Base-by-base conservation (phyloP, 495 filamentous ascomycete species). In the Choiromyces venosus region DNA sequence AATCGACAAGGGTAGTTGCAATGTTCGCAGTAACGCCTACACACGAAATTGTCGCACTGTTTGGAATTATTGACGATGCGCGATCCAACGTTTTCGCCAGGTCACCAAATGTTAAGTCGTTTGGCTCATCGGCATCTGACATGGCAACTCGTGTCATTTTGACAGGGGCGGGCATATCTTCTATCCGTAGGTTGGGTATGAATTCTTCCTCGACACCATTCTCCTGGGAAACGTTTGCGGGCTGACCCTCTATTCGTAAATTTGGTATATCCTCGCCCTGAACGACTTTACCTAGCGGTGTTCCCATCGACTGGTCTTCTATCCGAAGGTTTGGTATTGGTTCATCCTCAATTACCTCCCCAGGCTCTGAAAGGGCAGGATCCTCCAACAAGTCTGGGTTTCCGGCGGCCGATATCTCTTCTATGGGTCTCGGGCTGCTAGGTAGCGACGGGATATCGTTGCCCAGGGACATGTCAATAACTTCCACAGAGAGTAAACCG, bases 401-500 rank as follows among this genome's bases (percentile, higher is more conserved):
- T n/a, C 69, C 35, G 65, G 37, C 38, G 44, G 18, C 19, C n/a
- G 38, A 7, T 36, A 52, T 65, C 14, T 1, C 36, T 70, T 73
- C 67, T 18, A 64, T n/a, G 16, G 12, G 52, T 33, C 21, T n/a
- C 21, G 40, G 44, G 64, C 16, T 35, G 21, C 19, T 69, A 46
- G 4, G 67, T 19, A 19, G 18, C 10, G 39, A 37, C 33, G 85
- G 82, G 29, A 86, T 85, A 52, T 87, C 84, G 29, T 70, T 79
- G 64, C 66, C 40, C 19, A 52, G 29, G 7, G 86, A 83, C 69
- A 90, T 73, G 52, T 91, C 87, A 65, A 90, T 71, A 66, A 87
- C 81, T 70, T 90, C 87, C 18, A 86, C 79, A 36, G 88, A 86
- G 52, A 90, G 79, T 38, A 93, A 76, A 39, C 87, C 85, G 1